These are phyloP conservation scores for Bipolaris zeicola DNA, from an alignment of 2,329 filamentous ascomycete genomes.

Conservation along the genomic window DNA sequence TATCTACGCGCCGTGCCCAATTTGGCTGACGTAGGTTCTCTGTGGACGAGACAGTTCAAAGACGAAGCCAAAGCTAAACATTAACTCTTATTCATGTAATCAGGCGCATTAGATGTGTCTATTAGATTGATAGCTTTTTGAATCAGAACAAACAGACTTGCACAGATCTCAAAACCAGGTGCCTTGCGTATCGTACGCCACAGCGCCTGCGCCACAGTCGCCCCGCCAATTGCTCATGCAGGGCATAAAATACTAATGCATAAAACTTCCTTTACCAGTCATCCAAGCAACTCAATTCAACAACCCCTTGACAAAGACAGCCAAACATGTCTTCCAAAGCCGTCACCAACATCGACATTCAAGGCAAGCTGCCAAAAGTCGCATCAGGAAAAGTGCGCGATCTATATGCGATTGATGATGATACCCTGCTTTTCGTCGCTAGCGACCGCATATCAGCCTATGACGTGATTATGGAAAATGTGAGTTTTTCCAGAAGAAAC, in stretches of 20 bases:
- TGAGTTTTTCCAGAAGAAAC: slow-evolving; percentile 44
- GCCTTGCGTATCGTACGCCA: background rate
- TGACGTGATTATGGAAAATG: slow-evolving; percentile 87
- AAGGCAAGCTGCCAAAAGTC: slow-evolving; percentile 52
- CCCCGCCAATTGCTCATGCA: slow-evolving; percentile 18
- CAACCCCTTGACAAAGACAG: background rate
- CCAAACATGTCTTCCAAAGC: slow-evolving; percentile 36
- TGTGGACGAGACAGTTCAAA: background rate
- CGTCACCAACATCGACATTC: slow-evolving; percentile 41
- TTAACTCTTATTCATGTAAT: background rate
- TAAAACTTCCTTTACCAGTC: slow-evolving; percentile 17
- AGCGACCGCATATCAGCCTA: slow-evolving; percentile 94
- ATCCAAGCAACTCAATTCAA: slow-evolving; percentile 5
- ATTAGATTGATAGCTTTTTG: too few relatives aligned
- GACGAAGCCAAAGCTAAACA: too few relatives aligned
- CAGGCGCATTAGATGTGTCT: background rate
- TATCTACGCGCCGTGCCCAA: slow-evolving; percentile 9
- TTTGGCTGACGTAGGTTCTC: background rate
- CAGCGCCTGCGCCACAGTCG: slow-evolving; percentile 10
- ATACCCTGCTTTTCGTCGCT: slow-evolving; percentile 79
- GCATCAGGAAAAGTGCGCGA: slow-evolving; percentile 79
- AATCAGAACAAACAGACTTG: background rate
- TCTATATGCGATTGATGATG: slow-evolving; percentile 72
- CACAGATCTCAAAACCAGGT: background rate
- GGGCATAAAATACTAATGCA: slow-evolving; percentile 28